A percentile compares a stretch with the other conserved stretches of the same genome.
Evolutionary conservation across 768 basidiomycete genomes (phyloP).

Genomic region (Daedaleopsis sinensis): DNA sequence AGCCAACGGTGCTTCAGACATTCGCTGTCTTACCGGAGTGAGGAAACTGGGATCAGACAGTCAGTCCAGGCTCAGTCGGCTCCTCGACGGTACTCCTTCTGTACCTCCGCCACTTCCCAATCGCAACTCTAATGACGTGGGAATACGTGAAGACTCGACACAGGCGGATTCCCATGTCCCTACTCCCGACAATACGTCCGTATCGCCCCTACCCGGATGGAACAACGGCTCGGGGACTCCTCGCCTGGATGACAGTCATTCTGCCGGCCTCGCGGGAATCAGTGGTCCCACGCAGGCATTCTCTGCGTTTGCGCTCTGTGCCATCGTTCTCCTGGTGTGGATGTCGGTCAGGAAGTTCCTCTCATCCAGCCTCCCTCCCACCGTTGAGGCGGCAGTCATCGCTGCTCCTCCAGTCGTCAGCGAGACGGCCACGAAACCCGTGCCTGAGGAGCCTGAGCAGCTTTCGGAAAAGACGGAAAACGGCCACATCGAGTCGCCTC

Average conservation of each 20-base stretch:
- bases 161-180: slow-evolving; percentile 8
- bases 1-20: slow-evolving; percentile 40
- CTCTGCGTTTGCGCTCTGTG: slow-evolving; percentile 17
- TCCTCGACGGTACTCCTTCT: slow-evolving; percentile 61
- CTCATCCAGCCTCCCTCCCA: not conserved
- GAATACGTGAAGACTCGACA: slow-evolving; percentile 10
- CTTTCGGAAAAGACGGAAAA: not conserved
- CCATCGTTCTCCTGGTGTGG: slow-evolving; percentile 14
- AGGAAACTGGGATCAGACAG: slow-evolving; percentile 55
- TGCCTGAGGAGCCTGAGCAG: not conserved
- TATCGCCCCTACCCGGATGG: slow-evolving; percentile 6
- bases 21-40: slow-evolving; percentile 66
- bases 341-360: slow-evolving; percentile 17
- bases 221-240: slow-evolving; percentile 1
- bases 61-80: slow-evolving; percentile 42
- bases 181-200: slow-evolving; percentile 15
- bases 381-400: not conserved
- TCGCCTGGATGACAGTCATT: not conserved
- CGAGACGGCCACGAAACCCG: slow-evolving; percentile 1
- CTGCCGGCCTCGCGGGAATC: slow-evolving; percentile 3
- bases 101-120: slow-evolving; percentile 25
- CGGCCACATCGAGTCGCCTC: not conserved
- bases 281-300: slow-evolving; percentile 13
- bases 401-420: slow-evolving; percentile 1
- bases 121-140: slow-evolving; percentile 19